Conservation (phyloP, 495 filamentous ascomycete species). For the Margaritispora aquatica region DNA sequence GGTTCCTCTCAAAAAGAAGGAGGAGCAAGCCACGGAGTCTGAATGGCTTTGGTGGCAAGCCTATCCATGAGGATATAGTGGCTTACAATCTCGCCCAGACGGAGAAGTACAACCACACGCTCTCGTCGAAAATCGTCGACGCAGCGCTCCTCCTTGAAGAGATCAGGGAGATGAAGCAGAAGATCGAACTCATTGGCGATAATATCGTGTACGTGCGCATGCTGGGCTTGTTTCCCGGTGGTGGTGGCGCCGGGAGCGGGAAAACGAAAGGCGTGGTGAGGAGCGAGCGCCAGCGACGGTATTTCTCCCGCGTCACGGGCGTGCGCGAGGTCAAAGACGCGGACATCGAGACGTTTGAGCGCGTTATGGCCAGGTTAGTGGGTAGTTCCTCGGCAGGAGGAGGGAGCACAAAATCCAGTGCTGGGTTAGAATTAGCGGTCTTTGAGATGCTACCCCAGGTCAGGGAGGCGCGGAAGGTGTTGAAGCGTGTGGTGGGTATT, state of each 20-base stretch:
- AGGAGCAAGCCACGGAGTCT: no score
- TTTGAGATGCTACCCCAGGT: not conserved
- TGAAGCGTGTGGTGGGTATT: not conserved
- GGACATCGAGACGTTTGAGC: not conserved
- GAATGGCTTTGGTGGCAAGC: no score
- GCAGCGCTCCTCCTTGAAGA: not conserved
- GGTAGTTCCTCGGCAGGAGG: not conserved
- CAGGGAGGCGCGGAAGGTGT: not conserved
- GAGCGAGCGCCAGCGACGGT: not conserved
- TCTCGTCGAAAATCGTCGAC: not conserved
- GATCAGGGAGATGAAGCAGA: not conserved
- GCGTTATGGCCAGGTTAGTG: not conserved
- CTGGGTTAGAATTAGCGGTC: not conserved
- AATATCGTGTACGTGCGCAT: not conserved
- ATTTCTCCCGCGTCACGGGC: not conserved
- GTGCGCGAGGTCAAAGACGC: not conserved
- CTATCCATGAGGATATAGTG: not conserved
- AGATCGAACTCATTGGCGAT: not conserved
- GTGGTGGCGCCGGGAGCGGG: not conserved
- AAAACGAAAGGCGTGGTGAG: not conserved
- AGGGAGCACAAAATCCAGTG: not conserved
- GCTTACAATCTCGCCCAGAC: not conserved
- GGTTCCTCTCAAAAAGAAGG: no score
- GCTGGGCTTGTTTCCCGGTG: not conserved
- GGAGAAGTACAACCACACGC: not conserved